phyloP scores from a whole-genome alignment of 192 early-diverging fungal genomes.

The Rhizophagus prolifer region DNA sequence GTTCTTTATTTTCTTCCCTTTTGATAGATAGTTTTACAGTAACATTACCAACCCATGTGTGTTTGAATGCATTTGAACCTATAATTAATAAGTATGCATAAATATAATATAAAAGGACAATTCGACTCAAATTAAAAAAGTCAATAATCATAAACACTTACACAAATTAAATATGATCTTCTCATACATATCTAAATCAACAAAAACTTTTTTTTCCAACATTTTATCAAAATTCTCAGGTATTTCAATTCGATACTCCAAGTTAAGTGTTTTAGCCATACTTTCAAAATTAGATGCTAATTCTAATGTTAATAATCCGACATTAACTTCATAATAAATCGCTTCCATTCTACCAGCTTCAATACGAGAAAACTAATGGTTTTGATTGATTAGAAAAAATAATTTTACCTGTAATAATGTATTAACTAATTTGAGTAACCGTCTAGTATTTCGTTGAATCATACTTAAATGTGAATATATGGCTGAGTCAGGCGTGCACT shows the following conservation, averaged over 20 bases:
- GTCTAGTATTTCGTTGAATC: slow-evolving; percentile 48
- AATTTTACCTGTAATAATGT: slow-evolving; percentile 38
- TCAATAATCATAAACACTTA: neutral
- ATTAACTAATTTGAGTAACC: slow-evolving; percentile 59
- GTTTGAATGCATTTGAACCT: slow-evolving; percentile 47
- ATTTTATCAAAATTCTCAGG: neutral
- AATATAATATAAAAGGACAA: too few relatives aligned
- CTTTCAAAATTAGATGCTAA: slow-evolving; percentile 56
- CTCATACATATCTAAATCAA: slow-evolving; percentile 63
- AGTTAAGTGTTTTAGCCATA: slow-evolving; percentile 45
- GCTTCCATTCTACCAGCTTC: slow-evolving; percentile 58
- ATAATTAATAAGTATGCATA: neutral
- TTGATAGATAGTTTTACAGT: slow-evolving; percentile 46
- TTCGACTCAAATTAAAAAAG: neutral
- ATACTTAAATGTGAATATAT: slow-evolving; percentile 37
- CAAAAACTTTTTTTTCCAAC: slow-evolving; percentile 31
- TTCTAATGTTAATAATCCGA: slow-evolving; percentile 47
- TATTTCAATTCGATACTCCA: slow-evolving; percentile 44
- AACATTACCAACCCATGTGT: slow-evolving; percentile 49
- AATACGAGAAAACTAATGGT: slow-evolving; percentile 47
- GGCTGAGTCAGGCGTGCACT: slow-evolving; percentile 30
- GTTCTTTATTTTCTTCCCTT: slow-evolving; percentile 36
- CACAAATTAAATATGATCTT: slow-evolving; percentile 62
- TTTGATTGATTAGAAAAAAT: neutral
- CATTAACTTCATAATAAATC: slow-evolving; percentile 43